These are phyloP conservation scores for Sugiyamaella floridensis DNA, from an alignment of 805 yeast species.

Conservation along the genomic window DNA sequence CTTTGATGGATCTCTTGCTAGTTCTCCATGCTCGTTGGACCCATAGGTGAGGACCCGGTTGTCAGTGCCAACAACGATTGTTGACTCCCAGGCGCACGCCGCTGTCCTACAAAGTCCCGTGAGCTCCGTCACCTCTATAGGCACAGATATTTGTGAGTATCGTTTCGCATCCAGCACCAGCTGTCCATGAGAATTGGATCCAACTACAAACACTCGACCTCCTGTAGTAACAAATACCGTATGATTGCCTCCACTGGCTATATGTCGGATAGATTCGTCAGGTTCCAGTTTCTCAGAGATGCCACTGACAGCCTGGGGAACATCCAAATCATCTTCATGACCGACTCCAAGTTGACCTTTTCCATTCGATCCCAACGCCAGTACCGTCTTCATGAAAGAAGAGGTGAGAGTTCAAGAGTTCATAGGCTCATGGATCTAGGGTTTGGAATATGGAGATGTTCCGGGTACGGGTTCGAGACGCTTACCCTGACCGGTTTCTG, in stretches of 20 bases:
- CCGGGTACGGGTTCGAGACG: neutral
- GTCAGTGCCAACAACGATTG: constrained; percentile 41
- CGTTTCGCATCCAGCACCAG: constrained; percentile 31
- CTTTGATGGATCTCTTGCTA: constrained; percentile 39
- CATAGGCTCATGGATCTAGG: no score
- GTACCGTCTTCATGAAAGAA: neutral
- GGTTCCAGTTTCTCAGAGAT: neutral
- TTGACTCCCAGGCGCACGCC: constrained; percentile 58
- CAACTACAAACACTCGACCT: constrained; percentile 53
- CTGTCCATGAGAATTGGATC: constrained; percentile 54
- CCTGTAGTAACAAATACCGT: constrained; percentile 50
- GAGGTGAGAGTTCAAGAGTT: no score
- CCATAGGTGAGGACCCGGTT: constrained; percentile 51
- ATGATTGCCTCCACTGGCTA: constrained; percentile 85
- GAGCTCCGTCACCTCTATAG: neutral
- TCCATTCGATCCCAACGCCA: constrained; percentile 77
- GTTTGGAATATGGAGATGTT: no score
- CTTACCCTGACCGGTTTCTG: neutral
- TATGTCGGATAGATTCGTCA: constrained; percentile 20
- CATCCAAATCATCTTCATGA: constrained; percentile 43
- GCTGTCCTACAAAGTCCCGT: neutral
- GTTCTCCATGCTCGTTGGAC: constrained; percentile 62
- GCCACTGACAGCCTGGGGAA: constrained; percentile 23
- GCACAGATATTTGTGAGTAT: neutral
- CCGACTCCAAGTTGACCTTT: constrained; percentile 62